Conservation (phyloP, 139 green algal genomes). For the Picochlorum sp. region DNA sequence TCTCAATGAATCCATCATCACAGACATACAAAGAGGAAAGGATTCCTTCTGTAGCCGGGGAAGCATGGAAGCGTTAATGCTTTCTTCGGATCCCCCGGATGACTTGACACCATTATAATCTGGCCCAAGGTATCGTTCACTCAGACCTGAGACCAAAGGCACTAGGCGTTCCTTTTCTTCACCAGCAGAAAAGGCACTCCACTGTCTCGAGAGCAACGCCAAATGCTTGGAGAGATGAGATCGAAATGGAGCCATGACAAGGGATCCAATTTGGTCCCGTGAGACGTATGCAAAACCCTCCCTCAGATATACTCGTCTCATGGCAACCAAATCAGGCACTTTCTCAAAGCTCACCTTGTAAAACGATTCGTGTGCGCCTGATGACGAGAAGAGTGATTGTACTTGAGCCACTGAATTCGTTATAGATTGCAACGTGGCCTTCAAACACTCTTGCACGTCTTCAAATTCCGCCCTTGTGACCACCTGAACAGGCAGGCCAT, state of each 20-base stretch:
- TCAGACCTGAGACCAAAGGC: constrained; percentile 72
- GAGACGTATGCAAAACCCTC: constrained; percentile 70
- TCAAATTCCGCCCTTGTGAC: constrained; percentile 37
- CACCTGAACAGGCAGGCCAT: constrained; percentile 47
- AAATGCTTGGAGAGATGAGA: constrained; percentile 31
- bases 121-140: constrained; percentile 58
- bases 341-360: constrained; percentile 78
- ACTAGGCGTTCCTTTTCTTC: constrained; percentile 64
- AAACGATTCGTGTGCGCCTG: constrained; percentile 27
- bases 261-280: constrained; percentile 50
- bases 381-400: neutral
- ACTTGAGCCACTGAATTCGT: constrained; percentile 10
- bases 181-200: constrained; percentile 44
- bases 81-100: constrained; percentile 10
- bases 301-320: constrained; percentile 57
- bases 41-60: constrained; percentile 42
- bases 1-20: constrained; percentile 42
- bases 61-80: constrained; percentile 34
- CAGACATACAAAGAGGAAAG: constrained; percentile 84
- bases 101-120: constrained; percentile 41
- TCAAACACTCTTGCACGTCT: constrained; percentile 35
- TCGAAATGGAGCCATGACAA: constrained; percentile 69
- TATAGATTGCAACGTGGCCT: constrained; percentile 1
- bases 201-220: constrained; percentile 47
- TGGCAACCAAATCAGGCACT: constrained; percentile 80